Evolutionary conservation across 139 green algal species (phyloP).

Genomic region (Astrephomene gubernaculifera): DNA sequence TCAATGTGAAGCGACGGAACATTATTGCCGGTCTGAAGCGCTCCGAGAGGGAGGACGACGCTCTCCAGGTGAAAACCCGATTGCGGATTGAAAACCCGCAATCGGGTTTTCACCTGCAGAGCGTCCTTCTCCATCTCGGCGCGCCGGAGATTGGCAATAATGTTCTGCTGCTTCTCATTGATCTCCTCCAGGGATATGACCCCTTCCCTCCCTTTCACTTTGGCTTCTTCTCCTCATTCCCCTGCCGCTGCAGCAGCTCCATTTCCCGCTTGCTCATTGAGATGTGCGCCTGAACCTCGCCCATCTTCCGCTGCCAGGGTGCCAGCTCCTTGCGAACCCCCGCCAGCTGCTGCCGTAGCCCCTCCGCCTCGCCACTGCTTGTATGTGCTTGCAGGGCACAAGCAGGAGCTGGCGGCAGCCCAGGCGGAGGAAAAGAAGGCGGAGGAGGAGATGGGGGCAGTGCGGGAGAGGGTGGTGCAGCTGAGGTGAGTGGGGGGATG

Average conservation of each 20-base stretch:
- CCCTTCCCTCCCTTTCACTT: too few relatives aligned
- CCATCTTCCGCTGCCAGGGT: too few relatives aligned
- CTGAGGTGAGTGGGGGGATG: too few relatives aligned
- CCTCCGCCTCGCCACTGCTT: too few relatives aligned
- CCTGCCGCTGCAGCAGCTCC: background rate
- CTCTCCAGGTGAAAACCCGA: constrained; percentile 75
- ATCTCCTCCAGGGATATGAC: constrained; percentile 95
- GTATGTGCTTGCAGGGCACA: constrained; percentile 53
- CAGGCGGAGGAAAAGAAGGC: constrained; percentile 38
- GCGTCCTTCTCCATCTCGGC: constrained; percentile 86
- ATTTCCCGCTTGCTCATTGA: constrained; percentile 35
- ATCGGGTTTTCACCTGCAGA: constrained; percentile 77
- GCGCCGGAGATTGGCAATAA: constrained; percentile 85
- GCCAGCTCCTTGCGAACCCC: constrained; percentile 76
- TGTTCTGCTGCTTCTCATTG: constrained; percentile 83
- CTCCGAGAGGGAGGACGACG: constrained; percentile 86
- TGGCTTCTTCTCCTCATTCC: background rate
- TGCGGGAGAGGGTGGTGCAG: constrained; percentile 42
- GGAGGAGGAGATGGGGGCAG: constrained; percentile 54
- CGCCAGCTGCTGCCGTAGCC: too few relatives aligned
- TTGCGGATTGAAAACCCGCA: too few relatives aligned
- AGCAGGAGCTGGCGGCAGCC: constrained; percentile 32
- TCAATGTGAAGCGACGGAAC: constrained; percentile 86
- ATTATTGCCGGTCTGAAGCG: constrained; percentile 86
- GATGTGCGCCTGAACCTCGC: too few relatives aligned